phyloP scores from a whole-genome alignment of 352 stramenopile genomes.

The Achlya hypogyna region DNA sequence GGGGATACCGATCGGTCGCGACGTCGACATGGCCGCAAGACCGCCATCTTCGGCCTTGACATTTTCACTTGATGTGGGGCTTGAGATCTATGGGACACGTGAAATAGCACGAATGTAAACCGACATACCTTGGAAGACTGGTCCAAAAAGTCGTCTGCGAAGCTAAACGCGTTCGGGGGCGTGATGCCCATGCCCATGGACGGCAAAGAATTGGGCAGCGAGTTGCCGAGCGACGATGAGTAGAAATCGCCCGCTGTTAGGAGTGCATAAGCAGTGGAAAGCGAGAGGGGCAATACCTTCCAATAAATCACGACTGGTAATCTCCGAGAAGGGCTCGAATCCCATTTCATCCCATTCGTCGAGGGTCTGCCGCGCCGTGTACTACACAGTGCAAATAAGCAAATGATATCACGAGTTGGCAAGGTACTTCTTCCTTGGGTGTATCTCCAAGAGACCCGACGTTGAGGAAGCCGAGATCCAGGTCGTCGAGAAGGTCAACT shows the following conservation, averaged over 20 bases:
- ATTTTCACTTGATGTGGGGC: constrained; percentile 4
- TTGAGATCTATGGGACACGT: background rate
- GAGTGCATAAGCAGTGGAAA: too few relatives aligned
- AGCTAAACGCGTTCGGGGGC: constrained; percentile 69
- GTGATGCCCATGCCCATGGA: constrained; percentile 83
- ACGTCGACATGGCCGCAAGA: constrained; percentile 38
- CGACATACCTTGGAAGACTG: constrained; percentile 12
- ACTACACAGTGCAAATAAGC: background rate
- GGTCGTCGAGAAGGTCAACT: constrained; percentile 75
- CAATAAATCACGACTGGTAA: constrained; percentile 64
- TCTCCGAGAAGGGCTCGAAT: constrained; percentile 75
- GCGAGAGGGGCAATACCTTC: constrained; percentile 23
- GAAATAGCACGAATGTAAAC: background rate
- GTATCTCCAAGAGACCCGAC: constrained; percentile 76
- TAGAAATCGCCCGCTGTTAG: constrained; percentile 48
- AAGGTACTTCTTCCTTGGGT: constrained; percentile 45
- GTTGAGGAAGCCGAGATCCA: constrained; percentile 83
- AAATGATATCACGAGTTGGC: background rate
- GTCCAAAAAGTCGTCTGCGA: constrained; percentile 79
- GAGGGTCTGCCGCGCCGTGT: constrained; percentile 53
- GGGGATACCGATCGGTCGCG: constrained; percentile 73
- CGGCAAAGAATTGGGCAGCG: constrained; percentile 73
- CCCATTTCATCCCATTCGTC: constrained; percentile 81
- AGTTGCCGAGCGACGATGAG: constrained; percentile 71
- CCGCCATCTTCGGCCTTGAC: constrained; percentile 14